Evolutionary conservation across 73 alveolate genomes (phyloP).

Genomic region (Diophrys appendiculata): DNA sequence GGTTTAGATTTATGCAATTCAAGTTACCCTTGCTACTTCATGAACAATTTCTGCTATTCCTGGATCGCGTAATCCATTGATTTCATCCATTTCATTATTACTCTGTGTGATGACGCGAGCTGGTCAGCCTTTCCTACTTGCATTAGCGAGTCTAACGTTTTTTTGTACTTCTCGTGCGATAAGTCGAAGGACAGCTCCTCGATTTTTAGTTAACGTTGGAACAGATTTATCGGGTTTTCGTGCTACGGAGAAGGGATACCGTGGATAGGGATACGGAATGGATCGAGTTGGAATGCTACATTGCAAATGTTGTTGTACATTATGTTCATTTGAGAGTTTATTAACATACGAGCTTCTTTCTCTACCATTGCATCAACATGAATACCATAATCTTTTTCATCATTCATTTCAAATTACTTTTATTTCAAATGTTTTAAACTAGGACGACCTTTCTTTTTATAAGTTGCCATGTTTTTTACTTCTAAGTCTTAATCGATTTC

Average conservation of each 20-base stretch:
- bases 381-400: not conserved
- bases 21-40: slow-evolving; percentile 49
- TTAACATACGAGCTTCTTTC: not conserved
- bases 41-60: slow-evolving; percentile 44
- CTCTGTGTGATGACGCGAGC: slow-evolving; percentile 62
- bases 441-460: not conserved
- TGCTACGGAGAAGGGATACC: slow-evolving; percentile 69
- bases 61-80: slow-evolving; percentile 44
- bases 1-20: slow-evolving; percentile 29
- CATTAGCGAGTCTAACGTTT: slow-evolving; percentile 60
- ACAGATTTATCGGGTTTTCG: slow-evolving; percentile 75
- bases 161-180: slow-evolving; percentile 60
- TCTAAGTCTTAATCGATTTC: not conserved
- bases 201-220: slow-evolving; percentile 66
- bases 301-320: slow-evolving; percentile 39
- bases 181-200: slow-evolving; percentile 73
- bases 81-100: slow-evolving; percentile 67
- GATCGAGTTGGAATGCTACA: slow-evolving; percentile 40
- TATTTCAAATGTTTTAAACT: not conserved
- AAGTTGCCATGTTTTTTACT: not conserved
- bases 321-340: slow-evolving; percentile 28
- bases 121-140: slow-evolving; percentile 65
- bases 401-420: too few species aligned
- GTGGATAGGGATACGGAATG: slow-evolving; percentile 71
- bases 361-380: slow-evolving; percentile 6